Evolutionary conservation across 257 asterid genomes (phyloP).

Genomic region (Rubia yunnanensis): DNA sequence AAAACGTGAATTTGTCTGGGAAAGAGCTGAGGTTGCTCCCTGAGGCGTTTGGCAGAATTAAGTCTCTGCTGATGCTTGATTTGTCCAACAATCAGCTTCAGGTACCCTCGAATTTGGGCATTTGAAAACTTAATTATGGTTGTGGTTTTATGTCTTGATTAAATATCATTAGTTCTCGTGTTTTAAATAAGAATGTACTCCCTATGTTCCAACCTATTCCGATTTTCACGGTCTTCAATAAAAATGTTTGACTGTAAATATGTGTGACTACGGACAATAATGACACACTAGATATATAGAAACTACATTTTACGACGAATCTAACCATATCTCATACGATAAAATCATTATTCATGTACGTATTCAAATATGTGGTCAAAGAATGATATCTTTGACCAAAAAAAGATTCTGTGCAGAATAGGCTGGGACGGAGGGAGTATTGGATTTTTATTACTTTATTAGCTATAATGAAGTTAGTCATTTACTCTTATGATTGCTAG

Average conservation of each 20-base stretch:
- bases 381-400: too few species aligned
- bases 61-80: constrained; percentile 49
- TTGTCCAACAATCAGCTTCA: constrained; percentile 64
- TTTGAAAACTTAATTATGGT: neutral
- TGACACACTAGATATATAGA: too few species aligned
- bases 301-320: too few species aligned
- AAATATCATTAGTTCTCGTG: neutral
- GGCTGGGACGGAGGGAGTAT: too few species aligned
- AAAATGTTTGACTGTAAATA: too few species aligned
- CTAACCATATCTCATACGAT: too few species aligned
- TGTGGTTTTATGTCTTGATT: neutral
- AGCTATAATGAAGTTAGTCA: neutral
- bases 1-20: constrained; percentile 54
- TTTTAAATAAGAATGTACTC: neutral
- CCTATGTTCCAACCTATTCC: too few species aligned
- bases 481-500: neutral
- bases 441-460: neutral
- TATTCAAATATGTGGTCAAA: too few species aligned
- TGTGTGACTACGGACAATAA: too few species aligned
- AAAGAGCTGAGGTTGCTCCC: constrained; percentile 57
- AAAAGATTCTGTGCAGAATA: too few species aligned
- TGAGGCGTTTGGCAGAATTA: constrained; percentile 65
- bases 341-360: too few species aligned
- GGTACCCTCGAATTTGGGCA: constrained; percentile 33
- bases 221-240: too few species aligned